These are phyloP conservation scores for Nicotiana knightiana DNA, from an alignment of 257 asterid species.

Conservation along the genomic window DNA sequence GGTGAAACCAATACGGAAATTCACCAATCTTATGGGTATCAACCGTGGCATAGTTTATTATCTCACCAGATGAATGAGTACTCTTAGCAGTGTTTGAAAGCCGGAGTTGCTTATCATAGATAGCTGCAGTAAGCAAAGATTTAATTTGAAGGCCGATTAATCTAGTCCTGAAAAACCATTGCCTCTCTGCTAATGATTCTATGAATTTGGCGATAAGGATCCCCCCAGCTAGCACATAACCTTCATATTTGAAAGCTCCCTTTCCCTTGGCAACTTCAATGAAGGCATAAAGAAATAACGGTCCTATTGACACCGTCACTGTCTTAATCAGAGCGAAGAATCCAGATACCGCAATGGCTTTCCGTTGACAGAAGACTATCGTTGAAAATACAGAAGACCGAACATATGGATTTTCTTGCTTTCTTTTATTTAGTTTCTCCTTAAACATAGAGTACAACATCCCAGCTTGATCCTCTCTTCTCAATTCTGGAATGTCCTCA, in stretches of 20 bases:
- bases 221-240: constrained; percentile 18
- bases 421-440: constrained; percentile 13
- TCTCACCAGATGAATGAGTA: constrained; percentile 31
- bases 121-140: constrained; percentile 27
- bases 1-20: constrained; percentile 33
- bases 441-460: constrained; percentile 19
- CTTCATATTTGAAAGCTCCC: constrained; percentile 19
- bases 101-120: constrained; percentile 28
- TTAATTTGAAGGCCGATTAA: constrained; percentile 27
- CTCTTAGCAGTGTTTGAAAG: constrained; percentile 21
- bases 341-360: constrained; percentile 25
- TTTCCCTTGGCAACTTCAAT: constrained; percentile 24
- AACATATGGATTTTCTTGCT: neutral
- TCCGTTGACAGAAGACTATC: constrained; percentile 23
- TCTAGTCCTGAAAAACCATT: constrained; percentile 31
- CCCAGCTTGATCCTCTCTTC: constrained; percentile 22
- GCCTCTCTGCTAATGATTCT: constrained; percentile 38
- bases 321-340: constrained; percentile 26
- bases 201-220: constrained; percentile 25
- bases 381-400: constrained; percentile 11
- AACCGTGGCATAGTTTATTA: constrained; percentile 31
- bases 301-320: constrained; percentile 22
- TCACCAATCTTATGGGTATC: constrained; percentile 34
- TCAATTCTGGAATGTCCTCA: constrained; percentile 25
- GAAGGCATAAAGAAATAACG: constrained; percentile 34